Evolutionary conservation across 768 basidiomycete species (phyloP), one percentile per base, ranked within the genome.

Genomic region (Multifurca ochricompacta): DNA sequence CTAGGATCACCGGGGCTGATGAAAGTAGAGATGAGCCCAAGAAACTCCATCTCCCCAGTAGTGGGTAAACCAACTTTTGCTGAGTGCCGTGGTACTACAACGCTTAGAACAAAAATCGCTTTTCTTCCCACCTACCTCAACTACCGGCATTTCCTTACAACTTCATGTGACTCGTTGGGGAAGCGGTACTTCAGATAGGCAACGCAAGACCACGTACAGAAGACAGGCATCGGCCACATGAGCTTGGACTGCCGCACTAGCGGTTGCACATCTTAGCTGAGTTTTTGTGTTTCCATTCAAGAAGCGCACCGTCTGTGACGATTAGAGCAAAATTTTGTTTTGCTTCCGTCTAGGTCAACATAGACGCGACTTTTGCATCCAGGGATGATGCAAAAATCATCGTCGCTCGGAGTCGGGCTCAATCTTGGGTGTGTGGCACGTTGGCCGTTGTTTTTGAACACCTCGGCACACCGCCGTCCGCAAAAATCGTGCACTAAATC

Each of bases 91-190:
- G 6, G 48, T 35, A 14, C 54, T 51, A 36, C 65, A 66, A 9
- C 14, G 49, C 30, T 40, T 57, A 7, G 65, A 66, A 35, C 65
- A 66, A 31, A 66, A 66, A 34, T 66, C 64, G 35, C 61, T 62
- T 36, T 44, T 34, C 18, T 54, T 54, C n/a, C 56, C 58, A 16
- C 62, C 58, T 11, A 65, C 30, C 6, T 46, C 28, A 30, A 50
- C 47, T 16, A 62, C 61, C 6, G 65, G 64, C 44, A 41, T 50
- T 41, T 53, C 27, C 23, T 19, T 37, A 18, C 65, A 66, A 10
- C 65, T 66, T 46, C 14, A 28, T 11, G 23, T 34, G 18, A 40
- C 18, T 3, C 31, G 11, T 31, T 13, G 25, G 45, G 34, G 37
- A 19, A 19, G 23, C 19, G 13, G 11, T 6, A 35, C 13, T 4